These are phyloP conservation scores for Ascochyta pisi DNA, from an alignment of 2,329 filamentous ascomycete genomes.

Conservation along the genomic window DNA sequence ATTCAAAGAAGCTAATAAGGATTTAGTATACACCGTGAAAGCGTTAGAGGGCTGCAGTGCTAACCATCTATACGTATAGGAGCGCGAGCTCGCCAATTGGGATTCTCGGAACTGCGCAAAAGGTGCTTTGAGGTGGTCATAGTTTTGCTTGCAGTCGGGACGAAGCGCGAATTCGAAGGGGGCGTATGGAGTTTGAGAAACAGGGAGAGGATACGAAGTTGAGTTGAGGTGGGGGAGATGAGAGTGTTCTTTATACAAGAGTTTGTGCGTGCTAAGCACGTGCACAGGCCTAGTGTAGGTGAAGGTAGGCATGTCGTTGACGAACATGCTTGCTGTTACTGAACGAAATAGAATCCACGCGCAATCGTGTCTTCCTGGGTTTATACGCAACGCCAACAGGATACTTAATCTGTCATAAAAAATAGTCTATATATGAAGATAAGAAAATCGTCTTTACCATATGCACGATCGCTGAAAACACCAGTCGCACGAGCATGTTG, in stretches of 20 bases:
- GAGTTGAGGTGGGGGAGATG: not conserved
- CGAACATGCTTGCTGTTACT: not conserved
- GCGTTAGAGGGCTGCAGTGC: not conserved
- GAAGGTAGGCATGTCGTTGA: not conserved
- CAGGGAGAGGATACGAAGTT: not conserved
- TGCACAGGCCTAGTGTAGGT: constrained; percentile 2
- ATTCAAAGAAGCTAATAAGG: not conserved
- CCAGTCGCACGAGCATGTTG: not conserved
- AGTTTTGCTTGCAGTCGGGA: not conserved
- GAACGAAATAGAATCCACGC: not conserved
- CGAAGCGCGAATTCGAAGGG: too few relatives aligned
- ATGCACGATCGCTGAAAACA: not conserved
- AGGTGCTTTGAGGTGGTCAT: not conserved
- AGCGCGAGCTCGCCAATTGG: not conserved
- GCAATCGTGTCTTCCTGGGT: too few relatives aligned
- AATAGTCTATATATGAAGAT: too few relatives aligned
- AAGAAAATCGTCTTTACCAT: not conserved
- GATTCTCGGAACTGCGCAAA: not conserved
- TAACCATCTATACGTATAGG: not conserved
- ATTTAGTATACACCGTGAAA: not conserved
- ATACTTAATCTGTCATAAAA: too few relatives aligned
- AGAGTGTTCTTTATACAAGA: not conserved
- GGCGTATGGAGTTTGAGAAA: too few relatives aligned
- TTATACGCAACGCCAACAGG: too few relatives aligned
- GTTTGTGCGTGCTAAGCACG: not conserved